These are phyloP conservation scores for Ettlia oleoabundans DNA, from an alignment of 139 green algal genomes.

Conservation along the genomic window DNA sequence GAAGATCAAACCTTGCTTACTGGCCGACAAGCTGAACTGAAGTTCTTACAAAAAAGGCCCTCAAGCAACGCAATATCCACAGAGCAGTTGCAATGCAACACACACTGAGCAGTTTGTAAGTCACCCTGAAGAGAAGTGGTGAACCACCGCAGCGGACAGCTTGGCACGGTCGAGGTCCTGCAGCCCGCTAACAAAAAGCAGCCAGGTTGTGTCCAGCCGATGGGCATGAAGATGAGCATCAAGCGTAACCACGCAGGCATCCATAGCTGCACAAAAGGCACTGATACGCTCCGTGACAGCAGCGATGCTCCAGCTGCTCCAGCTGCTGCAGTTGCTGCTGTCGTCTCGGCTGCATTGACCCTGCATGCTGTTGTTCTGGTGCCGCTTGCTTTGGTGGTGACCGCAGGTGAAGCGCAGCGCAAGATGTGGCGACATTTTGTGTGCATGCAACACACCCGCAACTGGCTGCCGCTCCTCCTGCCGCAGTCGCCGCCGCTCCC, in stretches of 20 bases:
- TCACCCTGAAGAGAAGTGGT: background rate
- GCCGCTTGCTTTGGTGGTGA: background rate
- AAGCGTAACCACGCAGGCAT: constrained; percentile 13
- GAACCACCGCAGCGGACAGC: background rate
- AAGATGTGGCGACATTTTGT: constrained; percentile 26
- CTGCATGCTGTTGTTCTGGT: background rate
- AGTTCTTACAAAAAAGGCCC: no score
- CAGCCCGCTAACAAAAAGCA: constrained; percentile 14
- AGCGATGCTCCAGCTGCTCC: background rate
- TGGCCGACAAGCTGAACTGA: no score
- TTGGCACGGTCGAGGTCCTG: background rate
- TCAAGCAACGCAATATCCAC: no score
- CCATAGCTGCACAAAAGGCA: background rate
- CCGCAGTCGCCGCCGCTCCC: background rate
- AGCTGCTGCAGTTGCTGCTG: no score
- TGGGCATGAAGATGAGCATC: background rate
- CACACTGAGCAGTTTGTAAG: background rate
- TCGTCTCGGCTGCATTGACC: background rate
- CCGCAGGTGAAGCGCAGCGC: constrained; percentile 1
- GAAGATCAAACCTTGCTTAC: no score
- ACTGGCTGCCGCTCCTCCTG: background rate
- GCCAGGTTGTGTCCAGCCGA: background rate
- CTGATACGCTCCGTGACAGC: background rate
- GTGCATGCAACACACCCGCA: constrained; percentile 19
- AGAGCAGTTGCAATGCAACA: no score